Percentiles rank a stretch among this genome's conserved stretches.
phyloP scores from a whole-genome alignment of 2,329 filamentous ascomycete species.

The Fusarium agapanthi region DNA sequence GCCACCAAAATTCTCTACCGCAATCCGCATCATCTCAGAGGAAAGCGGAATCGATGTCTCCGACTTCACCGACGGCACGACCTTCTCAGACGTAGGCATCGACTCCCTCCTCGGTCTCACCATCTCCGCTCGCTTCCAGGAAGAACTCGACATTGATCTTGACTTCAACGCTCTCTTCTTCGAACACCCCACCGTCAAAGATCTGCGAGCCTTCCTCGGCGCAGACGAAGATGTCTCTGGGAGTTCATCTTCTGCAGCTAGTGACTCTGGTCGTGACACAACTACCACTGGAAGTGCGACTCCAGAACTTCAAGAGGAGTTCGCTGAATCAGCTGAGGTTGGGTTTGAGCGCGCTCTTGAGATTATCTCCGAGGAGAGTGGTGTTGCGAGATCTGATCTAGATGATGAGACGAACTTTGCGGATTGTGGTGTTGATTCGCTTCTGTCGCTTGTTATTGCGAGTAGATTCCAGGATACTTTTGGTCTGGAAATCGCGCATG shows the following conservation, averaged over 20 bases:
- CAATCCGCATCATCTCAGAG: conserved; percentile 25
- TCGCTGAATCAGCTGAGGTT: not conserved
- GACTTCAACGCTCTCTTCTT: conserved; percentile 60
- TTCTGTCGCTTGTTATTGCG: conserved; percentile 66
- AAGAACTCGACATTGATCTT: conserved; percentile 65
- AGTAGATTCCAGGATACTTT: conserved; percentile 60
- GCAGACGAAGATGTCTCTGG: conserved; percentile 11
- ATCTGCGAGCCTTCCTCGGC: conserved; percentile 53
- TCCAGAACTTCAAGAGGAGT: not conserved
- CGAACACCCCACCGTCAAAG: conserved; percentile 62
- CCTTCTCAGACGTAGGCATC: conserved; percentile 66
- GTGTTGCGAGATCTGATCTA: conserved; percentile 62
- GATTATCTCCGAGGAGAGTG: conserved; percentile 59
- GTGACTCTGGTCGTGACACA: conserved; percentile 6
- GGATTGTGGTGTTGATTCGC: conserved; percentile 68
- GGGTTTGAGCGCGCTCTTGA: conserved; percentile 28
- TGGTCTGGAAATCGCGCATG: conserved; percentile 12
- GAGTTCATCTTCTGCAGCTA: conserved; percentile 15
- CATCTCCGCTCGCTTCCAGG: conserved; percentile 64
- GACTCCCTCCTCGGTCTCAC: conserved; percentile 70
- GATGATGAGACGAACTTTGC: conserved; percentile 65
- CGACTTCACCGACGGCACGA: conserved; percentile 65
- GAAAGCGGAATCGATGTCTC: conserved; percentile 30
- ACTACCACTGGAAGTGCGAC: conserved; percentile 9
- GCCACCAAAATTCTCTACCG: not conserved